Evolutionary conservation across 768 basidiomycete species (phyloP).

Genomic region (Lactarius sp.): DNA sequence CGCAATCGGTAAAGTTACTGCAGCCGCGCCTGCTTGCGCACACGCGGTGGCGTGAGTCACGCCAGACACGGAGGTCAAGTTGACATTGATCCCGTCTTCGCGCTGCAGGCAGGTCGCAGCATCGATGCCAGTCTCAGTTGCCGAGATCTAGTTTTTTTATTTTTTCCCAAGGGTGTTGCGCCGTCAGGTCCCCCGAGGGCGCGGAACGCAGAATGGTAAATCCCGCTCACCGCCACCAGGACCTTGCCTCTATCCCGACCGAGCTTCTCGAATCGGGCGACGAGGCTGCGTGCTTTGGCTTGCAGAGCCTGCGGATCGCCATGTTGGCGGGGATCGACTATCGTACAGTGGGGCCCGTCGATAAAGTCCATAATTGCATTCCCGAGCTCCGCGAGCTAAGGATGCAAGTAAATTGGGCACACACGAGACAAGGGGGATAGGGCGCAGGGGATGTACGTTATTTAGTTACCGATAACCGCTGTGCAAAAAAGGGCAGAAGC

Average conservation of each 20-base stretch:
- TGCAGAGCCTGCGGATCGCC: conserved; percentile 38
- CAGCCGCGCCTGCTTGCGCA: conserved; percentile 44
- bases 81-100: conserved; percentile 41
- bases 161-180: background rate
- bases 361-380: conserved; percentile 40
- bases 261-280: conserved; percentile 38
- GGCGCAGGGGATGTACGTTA: background rate
- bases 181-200: background rate
- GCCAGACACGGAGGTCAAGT: conserved; percentile 48
- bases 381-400: conserved; percentile 50
- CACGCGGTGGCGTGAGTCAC: conserved; percentile 55
- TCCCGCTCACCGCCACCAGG: conserved; percentile 46
- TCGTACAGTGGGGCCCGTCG: conserved; percentile 43
- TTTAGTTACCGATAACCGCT: conserved; percentile 9
- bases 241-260: conserved; percentile 39
- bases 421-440: background rate
- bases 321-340: conserved; percentile 47
- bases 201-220: background rate
- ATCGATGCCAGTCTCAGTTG: conserved; percentile 48
- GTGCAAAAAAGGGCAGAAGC: background rate
- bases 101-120: conserved; percentile 42
- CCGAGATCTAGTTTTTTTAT: conserved; percentile 43
- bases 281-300: conserved; percentile 38
- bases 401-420: background rate
- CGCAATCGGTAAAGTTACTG: conserved; percentile 47